Base-by-base conservation (phyloP, 148 eudicot species). In the Polygonum aviculare region DNA sequence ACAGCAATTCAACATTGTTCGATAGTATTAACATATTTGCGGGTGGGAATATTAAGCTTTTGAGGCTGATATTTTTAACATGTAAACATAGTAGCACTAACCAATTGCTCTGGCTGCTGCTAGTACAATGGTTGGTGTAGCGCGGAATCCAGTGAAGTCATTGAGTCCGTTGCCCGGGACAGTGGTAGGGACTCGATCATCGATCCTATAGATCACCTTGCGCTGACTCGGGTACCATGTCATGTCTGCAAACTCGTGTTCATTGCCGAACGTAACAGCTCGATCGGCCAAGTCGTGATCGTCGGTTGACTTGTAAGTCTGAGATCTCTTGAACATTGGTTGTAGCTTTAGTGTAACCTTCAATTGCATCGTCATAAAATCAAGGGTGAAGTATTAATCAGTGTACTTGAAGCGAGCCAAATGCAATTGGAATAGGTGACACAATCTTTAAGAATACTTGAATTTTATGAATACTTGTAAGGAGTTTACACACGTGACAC, bases 241-340 rank as follows among this genome's bases (percentile, higher is more conserved):
- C 5, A 91, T 18, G 79, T 90, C 97, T 1, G 88, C 93, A 55
- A 90, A 91, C 74, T 91, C 97, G 14, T 91, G 92, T 19, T 78
- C 73, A 12, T 80, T 77, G 0, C 94, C 97, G 45, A 90, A 87
- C 36, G 8, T 79, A 5, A 70, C 50, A 14, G 80, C 90, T 73
- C 83, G 79, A 60, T 85, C 88, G 9, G 78, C 91, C 71, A 91
- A 74, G 79, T 87, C 87, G 1, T 73, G 36, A 69, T 91, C 97
- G 2, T 76, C 76, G 73, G 41, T 77, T 7, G 60, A 22, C 69
- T 31, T 19, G 76, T 75, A 85, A 2, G 83, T 88, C 39, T 90
- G 69, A 1, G 89, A 81, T 72, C 97, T 69, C 77, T 89, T 91
- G 87, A 88, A 91, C n/a, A 89, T 1, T 0, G 90, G 92, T 65